phyloP scores from a whole-genome alignment of 306 rosid species.

The Phaseolus lunatus region DNA sequence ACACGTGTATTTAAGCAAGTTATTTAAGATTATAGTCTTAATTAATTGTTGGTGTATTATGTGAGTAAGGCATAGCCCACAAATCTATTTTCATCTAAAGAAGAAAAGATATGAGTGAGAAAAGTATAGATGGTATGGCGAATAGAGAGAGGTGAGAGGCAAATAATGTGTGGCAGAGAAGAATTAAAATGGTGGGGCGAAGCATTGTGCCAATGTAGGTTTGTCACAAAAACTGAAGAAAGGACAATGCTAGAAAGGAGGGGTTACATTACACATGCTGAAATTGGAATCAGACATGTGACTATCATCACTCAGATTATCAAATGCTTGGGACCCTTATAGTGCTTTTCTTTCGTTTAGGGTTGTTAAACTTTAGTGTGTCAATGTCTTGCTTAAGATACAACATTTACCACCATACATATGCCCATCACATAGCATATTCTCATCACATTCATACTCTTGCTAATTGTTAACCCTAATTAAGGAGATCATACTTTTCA shows the following conservation, averaged over 20 bases:
- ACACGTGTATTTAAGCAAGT: too few species aligned
- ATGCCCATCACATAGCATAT: constrained; percentile 34
- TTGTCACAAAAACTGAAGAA: constrained; percentile 28
- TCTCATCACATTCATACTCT: constrained; percentile 27
- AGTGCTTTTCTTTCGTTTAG: constrained; percentile 18
- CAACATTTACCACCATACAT: background rate
- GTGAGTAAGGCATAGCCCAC: background rate
- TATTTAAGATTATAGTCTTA: too few species aligned
- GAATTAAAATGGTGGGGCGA: constrained; percentile 28
- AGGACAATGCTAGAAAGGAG: background rate
- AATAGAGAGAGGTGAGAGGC: background rate
- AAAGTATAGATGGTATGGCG: background rate
- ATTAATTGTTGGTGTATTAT: too few species aligned
- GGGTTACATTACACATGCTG: background rate
- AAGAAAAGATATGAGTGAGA: too few species aligned
- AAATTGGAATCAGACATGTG: constrained; percentile 24
- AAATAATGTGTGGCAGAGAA: constrained; percentile 30
- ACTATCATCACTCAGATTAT: background rate
- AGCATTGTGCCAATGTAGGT: background rate
- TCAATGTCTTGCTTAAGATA: constrained; percentile 1
- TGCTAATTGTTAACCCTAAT: too few species aligned
- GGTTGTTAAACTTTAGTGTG: constrained; percentile 33
- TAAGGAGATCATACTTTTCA: too few species aligned
- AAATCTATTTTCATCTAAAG: background rate
- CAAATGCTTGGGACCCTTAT: constrained; percentile 31